Evolutionary conservation across 495 filamentous ascomycete genomes (phyloP), one percentile per base, ranked within the genome.

Genomic region (Aspergillus biplanus): DNA sequence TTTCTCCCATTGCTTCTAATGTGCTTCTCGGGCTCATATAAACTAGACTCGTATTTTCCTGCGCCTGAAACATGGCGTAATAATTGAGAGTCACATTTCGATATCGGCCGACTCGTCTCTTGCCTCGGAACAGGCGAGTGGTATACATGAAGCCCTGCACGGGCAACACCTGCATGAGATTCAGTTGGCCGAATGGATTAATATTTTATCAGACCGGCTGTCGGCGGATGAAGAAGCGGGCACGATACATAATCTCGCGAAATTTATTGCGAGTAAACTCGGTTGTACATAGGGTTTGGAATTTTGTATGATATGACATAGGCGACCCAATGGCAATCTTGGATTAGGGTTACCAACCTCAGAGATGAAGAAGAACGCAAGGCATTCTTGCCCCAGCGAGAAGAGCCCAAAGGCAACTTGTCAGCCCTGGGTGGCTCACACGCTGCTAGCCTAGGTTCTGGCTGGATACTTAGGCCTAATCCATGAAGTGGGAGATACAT

Each of bases 71-170:
- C 74, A 82, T 32, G 79, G 79, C 6, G 74, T 73, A 13, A 71
- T 82, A 35, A 74, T 80, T 33, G 78, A 80, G 61, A 80, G 76
- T 59, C 68, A 72, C 21, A 78, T 85, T 35, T 80, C 80, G 4
- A 63, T 76, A 15, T 79, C 81, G 9, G 46, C 66, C 1, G 71
- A 83, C 46, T 33, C 68, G 33, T 61, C 57, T 1, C 52, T 63
- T 7, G 79, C 79, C 16, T 68, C 69, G 21, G 68, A 73, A 13
- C 78, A 84, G 67, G 72, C 71, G 7, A 62, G 21, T 31, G 71
- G 61, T n/a, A 67, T 79, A 33, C 75, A 80, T 34, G 61, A 75
- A 58, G 61, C 62, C 18, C 56, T 84, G 37, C 76, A 76, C 11
- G 74, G 71, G 13, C 75, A 74, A 39, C 73, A 71, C 3, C 64